Percentiles rank a stretch among this genome's conserved stretches.
Conservation (phyloP, 169 alveolate species). For the Cryptosporidium ubiquitum region DNA sequence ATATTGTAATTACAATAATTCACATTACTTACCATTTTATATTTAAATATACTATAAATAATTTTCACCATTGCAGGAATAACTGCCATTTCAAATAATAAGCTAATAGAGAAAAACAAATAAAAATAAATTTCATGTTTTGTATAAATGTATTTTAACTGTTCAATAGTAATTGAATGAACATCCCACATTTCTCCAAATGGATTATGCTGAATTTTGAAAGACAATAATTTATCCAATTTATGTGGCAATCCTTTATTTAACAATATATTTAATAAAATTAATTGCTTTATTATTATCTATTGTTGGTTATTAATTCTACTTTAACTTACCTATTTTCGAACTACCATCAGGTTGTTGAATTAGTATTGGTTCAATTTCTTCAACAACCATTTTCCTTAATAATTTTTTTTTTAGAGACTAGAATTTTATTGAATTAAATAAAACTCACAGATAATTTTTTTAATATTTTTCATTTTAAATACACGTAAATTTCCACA, state of each 20-base stretch:
- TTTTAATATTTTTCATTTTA: background rate
- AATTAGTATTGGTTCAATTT: slow-evolving; percentile 59
- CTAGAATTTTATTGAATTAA: background rate
- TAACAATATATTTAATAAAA: background rate
- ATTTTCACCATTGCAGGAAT: slow-evolving; percentile 31
- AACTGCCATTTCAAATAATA: slow-evolving; percentile 47
- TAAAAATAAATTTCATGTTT: slow-evolving; percentile 71
- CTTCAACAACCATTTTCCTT: slow-evolving; percentile 30
- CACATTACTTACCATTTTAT: slow-evolving; percentile 48
- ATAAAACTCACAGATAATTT: background rate
- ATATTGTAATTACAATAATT: background rate
- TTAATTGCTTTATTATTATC: background rate
- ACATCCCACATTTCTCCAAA: slow-evolving; percentile 46
- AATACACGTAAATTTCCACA: slow-evolving; percentile 52
- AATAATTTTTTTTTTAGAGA: background rate
- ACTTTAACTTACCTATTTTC: slow-evolving; percentile 35
- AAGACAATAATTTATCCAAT: slow-evolving; percentile 41
- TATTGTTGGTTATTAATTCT: background rate
- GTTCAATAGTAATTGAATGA: slow-evolving; percentile 45
- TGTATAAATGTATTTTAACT: slow-evolving; percentile 27
- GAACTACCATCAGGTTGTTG: slow-evolving; percentile 74
- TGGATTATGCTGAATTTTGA: slow-evolving; percentile 14
- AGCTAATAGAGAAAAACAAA: slow-evolving; percentile 33
- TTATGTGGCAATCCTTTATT: slow-evolving; percentile 43
- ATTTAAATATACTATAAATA: slow-evolving; percentile 21